Evolutionary conservation across 306 rosid genomes (phyloP).

Genomic region (Crotalaria pallida): DNA sequence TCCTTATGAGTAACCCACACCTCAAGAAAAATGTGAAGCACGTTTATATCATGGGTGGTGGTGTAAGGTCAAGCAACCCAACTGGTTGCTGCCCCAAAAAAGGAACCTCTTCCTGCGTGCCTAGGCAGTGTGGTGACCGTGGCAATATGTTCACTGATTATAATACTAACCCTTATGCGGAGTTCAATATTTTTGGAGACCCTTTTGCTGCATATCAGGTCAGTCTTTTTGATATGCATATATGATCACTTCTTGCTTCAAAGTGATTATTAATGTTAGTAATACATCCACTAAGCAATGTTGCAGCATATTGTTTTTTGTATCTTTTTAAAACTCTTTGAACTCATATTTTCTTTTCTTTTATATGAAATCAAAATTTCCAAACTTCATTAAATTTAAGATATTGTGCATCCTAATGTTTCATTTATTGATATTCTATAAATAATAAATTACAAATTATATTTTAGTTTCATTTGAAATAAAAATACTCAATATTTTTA

Average conservation of each 20-base stretch:
- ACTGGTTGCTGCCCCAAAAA: slow-evolving; percentile 85
- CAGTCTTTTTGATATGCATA: neutral
- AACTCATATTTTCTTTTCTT: neutral
- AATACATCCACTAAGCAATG: neutral
- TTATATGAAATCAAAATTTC: neutral
- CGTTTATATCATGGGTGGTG: slow-evolving; percentile 89
- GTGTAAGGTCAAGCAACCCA: slow-evolving; percentile 76
- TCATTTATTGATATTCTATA: neutral
- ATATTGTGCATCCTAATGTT: neutral
- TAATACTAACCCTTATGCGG: slow-evolving; percentile 77
- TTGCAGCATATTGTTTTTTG: neutral
- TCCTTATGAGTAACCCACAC: slow-evolving; percentile 78
- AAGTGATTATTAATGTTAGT: neutral
- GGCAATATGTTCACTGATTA: slow-evolving; percentile 76
- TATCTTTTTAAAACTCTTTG: neutral
- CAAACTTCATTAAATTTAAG: neutral
- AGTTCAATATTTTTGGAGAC: slow-evolving; percentile 81
- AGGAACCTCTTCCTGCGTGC: slow-evolving; percentile 50
- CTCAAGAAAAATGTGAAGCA: slow-evolving; percentile 75
- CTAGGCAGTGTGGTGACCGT: slow-evolving; percentile 71
- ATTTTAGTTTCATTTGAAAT: neutral
- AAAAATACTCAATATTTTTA: neutral
- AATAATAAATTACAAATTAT: neutral
- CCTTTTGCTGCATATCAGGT: slow-evolving; percentile 98
- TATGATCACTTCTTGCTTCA: neutral